Conservation (phyloP, 345 rosid species). For the Gossypium sturtianum region DNA sequence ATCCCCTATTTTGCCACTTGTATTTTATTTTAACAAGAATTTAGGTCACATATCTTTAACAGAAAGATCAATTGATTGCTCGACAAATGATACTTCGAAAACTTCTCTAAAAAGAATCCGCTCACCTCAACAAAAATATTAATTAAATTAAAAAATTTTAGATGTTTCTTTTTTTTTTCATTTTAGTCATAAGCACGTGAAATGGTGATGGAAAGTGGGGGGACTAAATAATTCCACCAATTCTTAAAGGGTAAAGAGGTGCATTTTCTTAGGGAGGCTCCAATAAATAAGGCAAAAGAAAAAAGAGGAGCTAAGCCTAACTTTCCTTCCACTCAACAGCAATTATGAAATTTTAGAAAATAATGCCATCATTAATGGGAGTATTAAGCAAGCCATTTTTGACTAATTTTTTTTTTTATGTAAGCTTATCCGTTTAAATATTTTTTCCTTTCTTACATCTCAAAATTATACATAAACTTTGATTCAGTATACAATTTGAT, state of each 20-base stretch:
- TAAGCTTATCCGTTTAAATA: neutral
- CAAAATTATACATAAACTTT: too few species aligned
- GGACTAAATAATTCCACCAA: slow-evolving; percentile 27
- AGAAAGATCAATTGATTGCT: too few species aligned
- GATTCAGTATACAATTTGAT: too few species aligned
- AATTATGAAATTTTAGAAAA: neutral
- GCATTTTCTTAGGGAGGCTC: neutral
- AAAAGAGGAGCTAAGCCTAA: neutral
- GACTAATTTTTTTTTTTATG: neutral
- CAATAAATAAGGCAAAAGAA: neutral
- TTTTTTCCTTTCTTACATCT: too few species aligned
- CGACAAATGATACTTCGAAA: fast-evolving
- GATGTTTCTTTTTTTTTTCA: neutral
- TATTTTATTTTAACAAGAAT: too few species aligned
- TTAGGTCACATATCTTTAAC: too few species aligned
- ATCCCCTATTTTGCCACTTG: too few species aligned
- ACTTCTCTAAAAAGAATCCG: too few species aligned
- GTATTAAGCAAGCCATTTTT: slow-evolving; percentile 12
- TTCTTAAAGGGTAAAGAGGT: slow-evolving; percentile 11
- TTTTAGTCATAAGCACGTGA: slow-evolving; percentile 9
- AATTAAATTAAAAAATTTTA: neutral
- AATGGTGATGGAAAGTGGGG: neutral
- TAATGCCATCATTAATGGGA: neutral
- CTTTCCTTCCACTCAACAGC: slow-evolving; percentile 1
- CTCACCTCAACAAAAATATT: neutral